Base-by-base conservation (phyloP, 1,139 yeast species). In the Taiozyma sp. region DNA sequence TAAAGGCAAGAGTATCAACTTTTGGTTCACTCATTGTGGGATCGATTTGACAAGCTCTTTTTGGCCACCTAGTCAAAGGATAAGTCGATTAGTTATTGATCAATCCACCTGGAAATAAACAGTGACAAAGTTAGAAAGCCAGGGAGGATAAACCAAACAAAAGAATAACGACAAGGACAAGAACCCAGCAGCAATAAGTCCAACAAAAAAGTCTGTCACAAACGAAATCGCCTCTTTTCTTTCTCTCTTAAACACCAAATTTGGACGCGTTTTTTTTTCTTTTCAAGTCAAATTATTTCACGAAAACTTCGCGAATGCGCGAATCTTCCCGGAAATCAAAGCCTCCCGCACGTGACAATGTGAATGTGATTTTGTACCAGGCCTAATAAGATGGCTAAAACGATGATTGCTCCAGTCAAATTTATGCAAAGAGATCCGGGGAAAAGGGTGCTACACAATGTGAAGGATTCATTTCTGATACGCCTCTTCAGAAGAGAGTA, bases 1-100 rank as follows among this genome's bases (percentile, higher is more conserved):
- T 68, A 54, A 70, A 79, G 46, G 72, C 67, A 43, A 64, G 61
- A 38, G 71, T 68, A 63, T 80, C 81, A 55, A 80, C 75, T 51
- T 66, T 65, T 40, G 67, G 65, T 48, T 65, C 70, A 43, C 64
- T 54, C 68, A 67, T 65, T 13, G 9, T 29, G 19, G 23, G 16
- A 23, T 23, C 8, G 46, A 13, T 14, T 34, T 34, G 19, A 13
- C 41, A 24, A 23, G 41, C 30, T 22, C 14, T n/a, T 36, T 19
- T 6, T 14, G 28, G 16, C 36, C 19, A 45, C 23, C 19, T 39
- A 16, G 8, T 29, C 9, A 7, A 19, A 27, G 36, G 8, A 24
- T 36, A n/a, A 36, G 12, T 36, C 19, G 12, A 7, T 16, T 38
- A 19, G 14, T 13, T 7, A 38, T 19, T 16, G 24, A 19, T 38